Evolutionary conservation across 306 rosid genomes (phyloP).

Genomic region (Heteromeles arbutifolia): DNA sequence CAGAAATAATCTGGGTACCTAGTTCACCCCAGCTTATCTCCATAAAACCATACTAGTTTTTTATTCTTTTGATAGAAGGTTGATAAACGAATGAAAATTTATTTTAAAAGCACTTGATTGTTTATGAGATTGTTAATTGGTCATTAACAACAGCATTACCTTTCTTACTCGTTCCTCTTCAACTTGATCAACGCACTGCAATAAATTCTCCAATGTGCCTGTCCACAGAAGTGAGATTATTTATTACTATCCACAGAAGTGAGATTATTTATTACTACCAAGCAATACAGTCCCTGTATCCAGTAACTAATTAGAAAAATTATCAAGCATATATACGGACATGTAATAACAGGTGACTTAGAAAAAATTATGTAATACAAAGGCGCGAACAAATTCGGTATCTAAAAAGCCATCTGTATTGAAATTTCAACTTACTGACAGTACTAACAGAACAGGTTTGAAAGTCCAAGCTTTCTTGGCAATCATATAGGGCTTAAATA

Average conservation of each 20-base stretch:
- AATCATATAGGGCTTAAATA: neutral
- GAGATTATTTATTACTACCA: neutral
- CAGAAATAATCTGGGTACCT: neutral
- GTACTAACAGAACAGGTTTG: neutral
- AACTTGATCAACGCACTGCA: conserved; percentile 71
- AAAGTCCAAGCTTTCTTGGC: neutral
- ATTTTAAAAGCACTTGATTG: neutral
- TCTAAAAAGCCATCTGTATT: neutral
- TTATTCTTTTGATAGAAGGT: neutral
- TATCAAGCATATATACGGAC: neutral
- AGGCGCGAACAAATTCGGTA: neutral
- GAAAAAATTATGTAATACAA: neutral
- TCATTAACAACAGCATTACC: conserved; percentile 32
- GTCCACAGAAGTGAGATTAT: conserved; percentile 18
- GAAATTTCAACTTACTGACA: neutral
- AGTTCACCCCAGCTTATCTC: neutral
- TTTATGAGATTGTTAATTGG: neutral
- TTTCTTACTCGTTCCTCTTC: conserved; percentile 73
- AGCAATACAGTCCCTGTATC: neutral
- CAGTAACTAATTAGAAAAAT: neutral
- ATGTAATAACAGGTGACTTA: neutral
- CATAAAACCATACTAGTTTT: neutral
- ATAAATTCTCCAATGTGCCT: conserved; percentile 79
- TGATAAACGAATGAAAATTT: neutral
- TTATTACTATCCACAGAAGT: conserved; percentile 7